A percentile compares a stretch with the other conserved stretches of the same genome.
Conservation (phyloP, 1,284 basidiomycete species). For the Meira miltonrushii region DNA sequence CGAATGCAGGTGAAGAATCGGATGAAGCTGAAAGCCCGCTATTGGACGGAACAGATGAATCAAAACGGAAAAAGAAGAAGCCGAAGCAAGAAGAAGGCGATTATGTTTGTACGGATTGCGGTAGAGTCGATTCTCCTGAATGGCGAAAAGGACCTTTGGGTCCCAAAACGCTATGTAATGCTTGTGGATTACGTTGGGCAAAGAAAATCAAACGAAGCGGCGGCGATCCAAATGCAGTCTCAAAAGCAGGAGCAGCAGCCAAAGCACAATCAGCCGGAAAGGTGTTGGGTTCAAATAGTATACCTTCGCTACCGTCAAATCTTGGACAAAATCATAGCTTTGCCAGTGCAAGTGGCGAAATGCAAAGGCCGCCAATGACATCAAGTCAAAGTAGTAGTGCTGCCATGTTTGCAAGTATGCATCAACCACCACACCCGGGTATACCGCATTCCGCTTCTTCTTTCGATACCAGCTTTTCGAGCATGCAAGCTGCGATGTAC, state of each 20-base stretch:
- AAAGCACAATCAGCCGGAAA: not conserved
- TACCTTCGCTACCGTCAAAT: too few relatives aligned
- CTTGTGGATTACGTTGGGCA: constrained; percentile 48
- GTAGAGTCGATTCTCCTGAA: constrained; percentile 47
- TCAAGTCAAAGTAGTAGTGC: too few relatives aligned
- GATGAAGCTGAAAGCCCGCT: not conserved
- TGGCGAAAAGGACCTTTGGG: constrained; percentile 49
- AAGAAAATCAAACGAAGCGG: constrained; percentile 47
- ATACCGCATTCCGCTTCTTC: too few relatives aligned
- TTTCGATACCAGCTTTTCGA: too few relatives aligned
- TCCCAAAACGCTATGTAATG: constrained; percentile 45
- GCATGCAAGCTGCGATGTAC: too few relatives aligned
- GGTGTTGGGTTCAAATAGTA: too few relatives aligned
- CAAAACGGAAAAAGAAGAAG: constrained; percentile 20
- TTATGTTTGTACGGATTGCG: constrained; percentile 48
- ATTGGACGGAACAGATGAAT: not conserved
- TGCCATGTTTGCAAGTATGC: too few relatives aligned
- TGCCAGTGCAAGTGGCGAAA: too few relatives aligned
- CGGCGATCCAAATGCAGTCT: constrained; percentile 29
- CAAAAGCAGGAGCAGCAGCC: constrained; percentile 1
- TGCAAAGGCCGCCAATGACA: too few relatives aligned
- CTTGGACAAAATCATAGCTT: too few relatives aligned
- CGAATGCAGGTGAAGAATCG: not conserved
- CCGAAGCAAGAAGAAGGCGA: constrained; percentile 39
- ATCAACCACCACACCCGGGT: too few relatives aligned